Evolutionary conservation across 441 rosid genomes (phyloP), one percentile per base, ranked within the genome.

Genomic region (Populus hybrid): DNA sequence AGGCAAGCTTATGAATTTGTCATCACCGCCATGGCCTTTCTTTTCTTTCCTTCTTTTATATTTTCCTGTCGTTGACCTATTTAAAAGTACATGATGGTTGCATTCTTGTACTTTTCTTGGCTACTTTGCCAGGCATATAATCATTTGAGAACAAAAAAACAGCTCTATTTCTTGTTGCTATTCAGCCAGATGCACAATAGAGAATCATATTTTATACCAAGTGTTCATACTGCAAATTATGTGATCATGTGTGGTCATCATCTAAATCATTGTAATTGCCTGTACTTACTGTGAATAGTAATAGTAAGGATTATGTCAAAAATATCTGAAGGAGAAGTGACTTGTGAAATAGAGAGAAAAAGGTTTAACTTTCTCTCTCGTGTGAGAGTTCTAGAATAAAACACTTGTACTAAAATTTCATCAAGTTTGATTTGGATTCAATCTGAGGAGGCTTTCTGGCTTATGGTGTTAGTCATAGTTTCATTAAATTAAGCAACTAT

Each of bases 1-100:
- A 94, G 96, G 98, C 84, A 83, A 83, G 91, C 70, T 76, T 70
- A 24, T 34, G 12, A 71, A 65, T 42, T 30, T 7, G 6, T 14
- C 23, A 67, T 30, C 18, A 4, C 70, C 63, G 75, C 36, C 69
- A 2, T 67, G 19, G 9, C 63, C 38, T 16, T 61, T 46, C 12
- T n/a, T 21, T 53, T 28, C 18, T 77, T 21, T 64, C 40, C 14
- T 46, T 35, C 50, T 70, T 66, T 76, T 21, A 34, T 65, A 78
- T 30, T 12, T 12, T 26, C 40, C 9, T 77, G 19, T n/a, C 30
- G 66, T 82, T 66, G 71, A 40, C 53, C 66, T 67, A 65, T 78
- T 63, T 77, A 32, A 19, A 68, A 79, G 36, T 61, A 53, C 61
- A 23, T 40, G 61, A 38, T 69, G 26, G 36, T 30, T 21, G 18